These are phyloP conservation scores for Blastocystis sp. DNA, from an alignment of 352 stramenopile genomes.

Conservation along the genomic window DNA sequence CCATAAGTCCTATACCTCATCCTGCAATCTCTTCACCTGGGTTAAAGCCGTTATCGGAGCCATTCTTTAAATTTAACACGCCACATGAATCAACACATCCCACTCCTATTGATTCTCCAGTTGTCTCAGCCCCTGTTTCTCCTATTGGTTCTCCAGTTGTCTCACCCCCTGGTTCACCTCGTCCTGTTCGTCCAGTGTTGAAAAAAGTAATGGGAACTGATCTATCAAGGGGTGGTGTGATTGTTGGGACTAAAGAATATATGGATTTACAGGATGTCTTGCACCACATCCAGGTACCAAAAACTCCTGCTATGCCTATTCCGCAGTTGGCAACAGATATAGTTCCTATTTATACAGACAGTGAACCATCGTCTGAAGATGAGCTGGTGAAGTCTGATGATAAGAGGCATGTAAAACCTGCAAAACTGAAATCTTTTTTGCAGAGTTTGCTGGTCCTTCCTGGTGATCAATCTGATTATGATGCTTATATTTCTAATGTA, in stretches of 20 bases:
- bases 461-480: not conserved
- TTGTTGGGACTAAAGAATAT: slow-evolving; percentile 29
- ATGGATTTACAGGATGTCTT: not conserved
- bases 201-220: not conserved
- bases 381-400: not conserved
- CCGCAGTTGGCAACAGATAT: not conserved
- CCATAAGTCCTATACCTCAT: not conserved
- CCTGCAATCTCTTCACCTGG: not conserved
- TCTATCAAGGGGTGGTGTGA: slow-evolving; percentile 14
- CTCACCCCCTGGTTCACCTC: not conserved
- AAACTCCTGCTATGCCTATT: not conserved
- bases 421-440: slow-evolving; percentile 5
- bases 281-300: not conserved
- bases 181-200: not conserved
- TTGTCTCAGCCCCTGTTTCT: not conserved
- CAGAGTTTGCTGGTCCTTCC: not conserved
- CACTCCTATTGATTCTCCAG: not conserved
- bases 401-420: not conserved
- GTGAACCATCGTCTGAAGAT: slow-evolving; percentile 4
- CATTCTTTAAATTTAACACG: not conserved
- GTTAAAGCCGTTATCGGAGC: not conserved
- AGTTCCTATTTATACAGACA: slow-evolving; percentile 47
- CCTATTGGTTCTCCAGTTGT: not conserved
- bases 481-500: not conserved
- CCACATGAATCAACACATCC: not conserved